Base-by-base conservation (phyloP, 164 flowering plant species). In the Santalum album region DNA sequence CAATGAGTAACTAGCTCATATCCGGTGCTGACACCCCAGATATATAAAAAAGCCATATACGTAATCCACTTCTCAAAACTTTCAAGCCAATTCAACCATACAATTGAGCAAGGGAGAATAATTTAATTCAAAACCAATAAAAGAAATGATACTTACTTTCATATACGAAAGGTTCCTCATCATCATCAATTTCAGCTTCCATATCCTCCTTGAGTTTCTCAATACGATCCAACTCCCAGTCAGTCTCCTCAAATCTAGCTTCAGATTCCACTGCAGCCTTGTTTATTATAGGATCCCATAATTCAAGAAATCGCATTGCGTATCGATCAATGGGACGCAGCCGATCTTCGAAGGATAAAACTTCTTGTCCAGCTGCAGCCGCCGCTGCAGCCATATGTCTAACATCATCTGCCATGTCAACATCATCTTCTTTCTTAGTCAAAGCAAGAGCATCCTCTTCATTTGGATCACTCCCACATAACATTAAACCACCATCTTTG, bases 131-230 rank as follows among this genome's bases (percentile, higher is more conserved):
- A 29, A 29, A 29, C 34, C 34, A 4, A 29, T 29, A 9, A 29
- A 29, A 4, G 36, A 25, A 53, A 35, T 25, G n/a, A 26, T 54
- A 68, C 96, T 74, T 82, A 94, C 99, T 75, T 72, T 94, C 96
- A 75, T 94, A 94, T 4, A 87, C 71, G 32, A 90, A 57, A 63
- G 96, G 99, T 66, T 94, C 96, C 54, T 87, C 99, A 57, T 87
- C 97, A 59, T 94, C 96, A 72, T 94, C 99, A 68, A 79, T 80
- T 58, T 94, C 97, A 67, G 97, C 97, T 70, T 94, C 99, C 84
- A 85, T 73, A 64, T 94, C 97, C 66, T 94, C 99, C 72, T 94
- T 94, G 43, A 83, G 78, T 75, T 81, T 85, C 71, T 90, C 99
- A 65, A 94, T 79, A 24, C 78, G 91, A 47, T 90, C 99, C 63